Conservation (phyloP, 1,284 basidiomycete species). For the Athelia psychrophila region DNA sequence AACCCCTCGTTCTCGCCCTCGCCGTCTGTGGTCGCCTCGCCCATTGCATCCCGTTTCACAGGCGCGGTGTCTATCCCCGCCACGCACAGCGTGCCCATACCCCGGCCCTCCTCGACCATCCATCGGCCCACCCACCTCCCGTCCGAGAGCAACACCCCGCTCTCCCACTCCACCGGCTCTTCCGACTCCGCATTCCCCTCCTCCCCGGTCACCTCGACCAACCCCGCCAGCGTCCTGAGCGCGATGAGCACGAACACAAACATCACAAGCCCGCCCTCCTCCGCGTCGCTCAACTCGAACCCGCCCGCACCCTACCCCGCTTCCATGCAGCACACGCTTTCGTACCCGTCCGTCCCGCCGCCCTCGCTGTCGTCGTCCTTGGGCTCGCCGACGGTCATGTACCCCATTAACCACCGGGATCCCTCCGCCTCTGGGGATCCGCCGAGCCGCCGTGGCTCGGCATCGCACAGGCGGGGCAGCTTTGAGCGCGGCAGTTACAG, state of each 20-base stretch:
- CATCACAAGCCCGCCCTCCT: constrained; percentile 65
- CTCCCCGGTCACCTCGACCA: constrained; percentile 50
- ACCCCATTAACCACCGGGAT: constrained; percentile 41
- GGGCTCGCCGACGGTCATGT: constrained; percentile 56
- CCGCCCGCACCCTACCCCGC: constrained; percentile 29
- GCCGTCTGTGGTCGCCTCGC: constrained; percentile 34
- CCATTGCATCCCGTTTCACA: constrained; percentile 26
- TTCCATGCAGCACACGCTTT: constrained; percentile 32
- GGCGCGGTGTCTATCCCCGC: too few relatives aligned
- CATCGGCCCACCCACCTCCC: constrained; percentile 44
- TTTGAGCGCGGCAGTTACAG: constrained; percentile 38
- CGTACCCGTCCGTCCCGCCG: constrained; percentile 67
- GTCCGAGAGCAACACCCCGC: constrained; percentile 51
- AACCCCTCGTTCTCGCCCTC: constrained; percentile 10
- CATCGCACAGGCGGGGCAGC: constrained; percentile 36
- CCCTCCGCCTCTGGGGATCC: constrained; percentile 46
- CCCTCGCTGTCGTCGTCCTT: constrained; percentile 67
- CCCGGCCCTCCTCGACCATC: constrained; percentile 60
- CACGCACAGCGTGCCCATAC: constrained; percentile 61
- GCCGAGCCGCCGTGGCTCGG: constrained; percentile 50
- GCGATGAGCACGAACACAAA: constrained; percentile 56
- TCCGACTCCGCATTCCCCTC: constrained; percentile 56
- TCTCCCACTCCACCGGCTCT: constrained; percentile 58
- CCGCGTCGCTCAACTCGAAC: constrained; percentile 44
- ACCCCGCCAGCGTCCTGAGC: constrained; percentile 53